phyloP scores from a whole-genome alignment of 139 green algal genomes.

The Eudorina sp. region DNA sequence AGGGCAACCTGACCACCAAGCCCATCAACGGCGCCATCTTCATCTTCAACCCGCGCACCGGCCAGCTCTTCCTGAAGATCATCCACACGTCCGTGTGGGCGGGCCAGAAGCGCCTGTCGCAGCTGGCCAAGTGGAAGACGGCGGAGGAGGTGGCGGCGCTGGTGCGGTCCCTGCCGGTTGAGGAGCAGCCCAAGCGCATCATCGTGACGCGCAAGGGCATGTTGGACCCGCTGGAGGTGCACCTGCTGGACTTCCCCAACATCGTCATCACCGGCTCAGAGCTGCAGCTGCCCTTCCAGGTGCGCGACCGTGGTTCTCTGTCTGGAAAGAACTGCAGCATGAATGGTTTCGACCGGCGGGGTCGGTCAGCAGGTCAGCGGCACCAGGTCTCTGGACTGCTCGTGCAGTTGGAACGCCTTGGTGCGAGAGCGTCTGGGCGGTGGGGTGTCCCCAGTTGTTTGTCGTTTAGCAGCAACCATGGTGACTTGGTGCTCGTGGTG shows the following conservation, averaged over 20 bases:
- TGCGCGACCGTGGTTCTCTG: too few relatives aligned
- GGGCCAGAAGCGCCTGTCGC: slow-evolving; percentile 98
- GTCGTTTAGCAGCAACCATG: too few relatives aligned
- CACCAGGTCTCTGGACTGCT: too few relatives aligned
- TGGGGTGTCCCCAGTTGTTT: too few relatives aligned
- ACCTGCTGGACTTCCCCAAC: slow-evolving; percentile 99
- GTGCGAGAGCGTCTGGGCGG: too few relatives aligned
- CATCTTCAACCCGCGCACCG: slow-evolving; percentile 99
- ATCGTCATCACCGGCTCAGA: slow-evolving; percentile 99
- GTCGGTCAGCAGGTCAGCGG: too few relatives aligned
- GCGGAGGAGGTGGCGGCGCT: slow-evolving; percentile 98
- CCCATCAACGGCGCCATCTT: slow-evolving; percentile 99
- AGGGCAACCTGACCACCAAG: slow-evolving; percentile 99
- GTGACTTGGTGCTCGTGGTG: too few relatives aligned
- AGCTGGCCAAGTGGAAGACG: slow-evolving; percentile 99
- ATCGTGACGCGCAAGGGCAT: slow-evolving; percentile 99
- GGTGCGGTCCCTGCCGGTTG: slow-evolving; percentile 95
- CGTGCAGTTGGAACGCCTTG: too few relatives aligned
- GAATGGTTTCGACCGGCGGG: too few relatives aligned
- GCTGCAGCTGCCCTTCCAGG: slow-evolving; percentile 99
- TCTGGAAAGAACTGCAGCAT: too few relatives aligned
- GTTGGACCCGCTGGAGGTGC: slow-evolving; percentile 99
- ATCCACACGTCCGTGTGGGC: slow-evolving; percentile 91
- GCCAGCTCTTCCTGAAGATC: slow-evolving; percentile 56
- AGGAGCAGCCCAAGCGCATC: slow-evolving; percentile 99